These are phyloP conservation scores for Populus ilicifolia DNA, from an alignment of 345 rosid genomes.

Conservation along the genomic window DNA sequence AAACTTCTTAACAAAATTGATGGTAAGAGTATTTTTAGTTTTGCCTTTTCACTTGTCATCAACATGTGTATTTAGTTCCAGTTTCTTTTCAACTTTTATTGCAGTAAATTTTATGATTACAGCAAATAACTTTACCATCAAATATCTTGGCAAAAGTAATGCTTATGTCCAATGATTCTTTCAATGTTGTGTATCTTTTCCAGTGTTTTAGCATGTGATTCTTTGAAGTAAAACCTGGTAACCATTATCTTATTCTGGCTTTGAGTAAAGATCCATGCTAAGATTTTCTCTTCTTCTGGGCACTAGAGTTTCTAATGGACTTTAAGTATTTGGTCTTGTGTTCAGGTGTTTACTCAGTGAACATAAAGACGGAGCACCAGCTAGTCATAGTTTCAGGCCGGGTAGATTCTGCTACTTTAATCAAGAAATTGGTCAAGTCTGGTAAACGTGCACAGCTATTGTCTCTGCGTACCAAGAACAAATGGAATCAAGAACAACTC, in stretches of 20 bases:
- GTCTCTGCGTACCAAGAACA: conserved; percentile 27
- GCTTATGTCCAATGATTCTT: no score
- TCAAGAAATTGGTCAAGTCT: conserved; percentile 47
- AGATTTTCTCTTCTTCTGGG: neutral
- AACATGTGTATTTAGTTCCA: neutral
- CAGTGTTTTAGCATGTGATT: no score
- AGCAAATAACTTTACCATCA: no score
- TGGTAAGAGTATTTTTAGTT: conserved; percentile 29
- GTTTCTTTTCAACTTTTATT: neutral
- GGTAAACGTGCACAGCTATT: conserved; percentile 61
- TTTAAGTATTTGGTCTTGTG: neutral
- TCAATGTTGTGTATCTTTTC: no score
- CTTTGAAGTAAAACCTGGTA: no score
- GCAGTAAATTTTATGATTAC: neutral
- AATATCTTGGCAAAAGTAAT: no score
- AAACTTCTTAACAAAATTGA: conserved; percentile 65
- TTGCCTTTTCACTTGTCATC: neutral
- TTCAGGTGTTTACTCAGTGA: conserved; percentile 60
- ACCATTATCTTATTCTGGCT: no score
- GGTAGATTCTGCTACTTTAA: conserved; percentile 42
- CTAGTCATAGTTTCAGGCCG: conserved; percentile 53
- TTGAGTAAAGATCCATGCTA: neutral
- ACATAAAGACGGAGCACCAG: conserved; percentile 48
- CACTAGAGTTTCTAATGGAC: no score
- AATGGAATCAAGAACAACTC: conserved; percentile 14